Percentiles rank a stretch among this genome's conserved stretches.
phyloP scores from a whole-genome alignment of 768 basidiomycete genomes.

The Psilocybe azurescens region DNA sequence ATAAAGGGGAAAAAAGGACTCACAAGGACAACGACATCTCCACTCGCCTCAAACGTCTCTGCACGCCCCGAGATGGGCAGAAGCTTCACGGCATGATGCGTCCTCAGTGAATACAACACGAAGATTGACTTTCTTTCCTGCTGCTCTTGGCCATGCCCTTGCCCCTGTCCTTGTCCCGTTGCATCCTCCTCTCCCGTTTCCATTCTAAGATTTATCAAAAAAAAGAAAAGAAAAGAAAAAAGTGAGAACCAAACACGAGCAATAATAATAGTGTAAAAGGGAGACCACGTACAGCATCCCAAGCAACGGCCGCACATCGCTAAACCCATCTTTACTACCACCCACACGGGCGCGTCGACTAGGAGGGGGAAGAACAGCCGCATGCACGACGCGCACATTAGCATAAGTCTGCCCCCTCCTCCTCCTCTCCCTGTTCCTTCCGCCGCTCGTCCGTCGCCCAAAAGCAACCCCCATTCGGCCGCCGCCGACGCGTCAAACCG shows the following conservation, averaged over 20 bases:
- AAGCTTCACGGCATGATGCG: constrained; percentile 55
- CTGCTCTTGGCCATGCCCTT: neutral
- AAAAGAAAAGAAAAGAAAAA: neutral
- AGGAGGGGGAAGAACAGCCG: constrained; percentile 44
- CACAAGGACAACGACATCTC: constrained; percentile 65
- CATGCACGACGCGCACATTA: constrained; percentile 34
- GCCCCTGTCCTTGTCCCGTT: neutral
- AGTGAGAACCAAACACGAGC: no score
- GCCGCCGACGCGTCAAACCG: constrained; percentile 22
- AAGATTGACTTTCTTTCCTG: constrained; percentile 22
- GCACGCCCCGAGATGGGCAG: constrained; percentile 46
- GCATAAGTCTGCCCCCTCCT: neutral
- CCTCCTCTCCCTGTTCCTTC: neutral
- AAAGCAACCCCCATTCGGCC: constrained; percentile 19
- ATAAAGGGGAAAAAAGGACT: constrained; percentile 28
- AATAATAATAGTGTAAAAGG: constrained; percentile 35
- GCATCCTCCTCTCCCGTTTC: constrained; percentile 20
- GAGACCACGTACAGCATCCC: constrained; percentile 35
- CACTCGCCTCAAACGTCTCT: constrained; percentile 36
- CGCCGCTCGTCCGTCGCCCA: neutral
- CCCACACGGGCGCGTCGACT: constrained; percentile 1
- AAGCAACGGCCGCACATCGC: constrained; percentile 32
- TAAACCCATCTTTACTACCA: constrained; percentile 32
- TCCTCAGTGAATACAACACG: constrained; percentile 36
- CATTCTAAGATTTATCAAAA: constrained; percentile 27